Conservation (phyloP, 2,329 filamentous ascomycete species). For the Colletotrichum coccodes region DNA sequence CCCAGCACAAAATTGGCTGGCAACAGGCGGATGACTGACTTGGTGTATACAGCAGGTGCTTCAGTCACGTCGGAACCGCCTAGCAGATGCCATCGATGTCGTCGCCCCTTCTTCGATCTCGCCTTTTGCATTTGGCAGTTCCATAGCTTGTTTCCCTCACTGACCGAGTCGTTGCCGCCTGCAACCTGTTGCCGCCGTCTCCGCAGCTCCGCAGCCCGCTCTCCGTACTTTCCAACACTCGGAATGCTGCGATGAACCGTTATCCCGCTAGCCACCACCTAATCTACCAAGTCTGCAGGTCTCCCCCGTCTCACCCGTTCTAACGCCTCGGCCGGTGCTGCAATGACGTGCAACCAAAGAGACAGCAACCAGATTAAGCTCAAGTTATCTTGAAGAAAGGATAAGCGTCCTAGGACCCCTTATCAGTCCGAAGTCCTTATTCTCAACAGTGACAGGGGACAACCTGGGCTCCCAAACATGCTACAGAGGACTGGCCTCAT, state of each 20-base stretch:
- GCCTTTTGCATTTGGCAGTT: background rate
- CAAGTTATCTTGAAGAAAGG: slow-evolving; percentile 14
- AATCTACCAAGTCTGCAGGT: background rate
- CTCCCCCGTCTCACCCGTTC: slow-evolving; percentile 3
- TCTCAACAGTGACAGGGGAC: background rate
- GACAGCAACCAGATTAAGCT: background rate
- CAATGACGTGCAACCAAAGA: slow-evolving; percentile 18
- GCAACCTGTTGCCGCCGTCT: background rate
- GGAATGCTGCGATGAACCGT: slow-evolving; percentile 18
- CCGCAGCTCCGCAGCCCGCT: background rate
- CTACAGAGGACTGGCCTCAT: background rate
- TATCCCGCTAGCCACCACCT: background rate
- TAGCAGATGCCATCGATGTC: background rate
- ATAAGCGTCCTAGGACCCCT: slow-evolving; percentile 11
- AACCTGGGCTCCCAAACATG: slow-evolving; percentile 6
- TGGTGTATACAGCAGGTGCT: slow-evolving; percentile 4
- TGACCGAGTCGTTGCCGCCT: background rate
- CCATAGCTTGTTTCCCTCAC: background rate
- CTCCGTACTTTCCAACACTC: background rate
- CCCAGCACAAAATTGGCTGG: slow-evolving; percentile 9
- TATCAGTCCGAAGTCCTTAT: slow-evolving; percentile 19
- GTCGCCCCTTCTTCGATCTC: background rate
- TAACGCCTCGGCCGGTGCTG: background rate
- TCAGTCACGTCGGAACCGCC: background rate
- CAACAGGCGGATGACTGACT: slow-evolving; percentile 17